These are phyloP conservation scores for Quercus berberidifolia DNA, from an alignment of 306 rosid species.

Conservation along the genomic window DNA sequence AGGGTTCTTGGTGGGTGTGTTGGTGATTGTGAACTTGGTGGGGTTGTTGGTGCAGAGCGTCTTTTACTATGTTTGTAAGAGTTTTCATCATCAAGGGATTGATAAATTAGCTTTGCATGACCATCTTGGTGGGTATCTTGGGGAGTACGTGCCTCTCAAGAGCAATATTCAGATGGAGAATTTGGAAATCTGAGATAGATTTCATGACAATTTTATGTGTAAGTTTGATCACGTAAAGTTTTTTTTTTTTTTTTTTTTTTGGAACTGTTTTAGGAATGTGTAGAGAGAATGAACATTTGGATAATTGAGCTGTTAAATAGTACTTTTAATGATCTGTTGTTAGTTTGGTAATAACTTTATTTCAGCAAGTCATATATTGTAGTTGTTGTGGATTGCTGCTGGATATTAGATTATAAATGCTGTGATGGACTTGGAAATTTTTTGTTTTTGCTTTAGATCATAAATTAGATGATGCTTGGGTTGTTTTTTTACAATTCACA, in stretches of 20 bases:
- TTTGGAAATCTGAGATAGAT: slow-evolving; percentile 52
- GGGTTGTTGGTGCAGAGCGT: slow-evolving; percentile 90
- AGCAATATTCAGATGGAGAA: slow-evolving; percentile 95
- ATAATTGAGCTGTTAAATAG: not conserved
- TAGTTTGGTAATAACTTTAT: not conserved
- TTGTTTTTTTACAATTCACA: too few species aligned
- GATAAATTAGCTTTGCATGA: slow-evolving; percentile 83
- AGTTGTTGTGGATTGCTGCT: not conserved
- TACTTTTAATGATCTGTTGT: not conserved
- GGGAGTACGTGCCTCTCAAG: slow-evolving; percentile 94
- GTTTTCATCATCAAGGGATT: slow-evolving; percentile 87
- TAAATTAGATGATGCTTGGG: too few species aligned
- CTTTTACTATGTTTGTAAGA: slow-evolving; percentile 91
- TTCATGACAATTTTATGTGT: slow-evolving; percentile 18
- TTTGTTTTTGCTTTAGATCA: too few species aligned
- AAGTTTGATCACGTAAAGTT: slow-evolving; percentile 28
- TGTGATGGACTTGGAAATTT: not conserved
- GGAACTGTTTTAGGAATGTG: slow-evolving; percentile 20
- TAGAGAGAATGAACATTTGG: not conserved
- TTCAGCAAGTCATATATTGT: not conserved
- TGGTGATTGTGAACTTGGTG: slow-evolving; percentile 82
- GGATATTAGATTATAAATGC: not conserved
- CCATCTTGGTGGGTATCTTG: slow-evolving; percentile 96
- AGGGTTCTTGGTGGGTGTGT: slow-evolving; percentile 77
- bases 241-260: not conserved